phyloP scores from a whole-genome alignment of 2,329 filamentous ascomycete species.

The Fusarium sp. region DNA sequence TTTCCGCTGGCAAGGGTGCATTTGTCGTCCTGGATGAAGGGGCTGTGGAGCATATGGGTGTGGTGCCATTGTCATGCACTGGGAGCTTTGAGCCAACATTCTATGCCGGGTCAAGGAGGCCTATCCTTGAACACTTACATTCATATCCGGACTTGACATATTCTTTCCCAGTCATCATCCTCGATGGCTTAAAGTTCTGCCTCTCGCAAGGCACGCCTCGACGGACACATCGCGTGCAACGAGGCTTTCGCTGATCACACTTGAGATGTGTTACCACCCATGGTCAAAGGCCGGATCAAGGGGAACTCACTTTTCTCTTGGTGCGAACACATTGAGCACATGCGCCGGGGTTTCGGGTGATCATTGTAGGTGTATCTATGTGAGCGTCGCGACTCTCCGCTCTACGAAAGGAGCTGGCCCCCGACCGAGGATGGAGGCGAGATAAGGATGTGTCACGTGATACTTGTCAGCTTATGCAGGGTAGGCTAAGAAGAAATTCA shows the following conservation, averaged over 20 bases:
- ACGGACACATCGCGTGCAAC: background rate
- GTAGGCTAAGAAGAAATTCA: too few relatives aligned
- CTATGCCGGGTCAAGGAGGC: too few relatives aligned
- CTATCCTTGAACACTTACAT: background rate
- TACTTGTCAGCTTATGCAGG: background rate
- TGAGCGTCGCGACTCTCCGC: background rate
- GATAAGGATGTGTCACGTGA: too few relatives aligned
- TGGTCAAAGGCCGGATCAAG: background rate
- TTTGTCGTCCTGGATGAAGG: background rate
- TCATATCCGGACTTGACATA: background rate
- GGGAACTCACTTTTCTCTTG: background rate
- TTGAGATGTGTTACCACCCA: background rate
- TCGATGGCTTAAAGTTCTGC: background rate
- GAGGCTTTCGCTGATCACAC: background rate
- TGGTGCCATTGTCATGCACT: background rate
- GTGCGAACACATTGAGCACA: background rate
- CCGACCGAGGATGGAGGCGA: too few relatives aligned
- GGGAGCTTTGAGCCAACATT: background rate
- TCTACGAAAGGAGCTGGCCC: too few relatives aligned
- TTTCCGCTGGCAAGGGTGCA: background rate
- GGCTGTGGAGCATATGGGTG: background rate
- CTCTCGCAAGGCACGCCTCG: background rate
- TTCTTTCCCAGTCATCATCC: background rate
- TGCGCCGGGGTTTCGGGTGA: background rate
- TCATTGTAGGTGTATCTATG: background rate